A percentile compares a stretch with the other conserved stretches of the same genome.
These are phyloP conservation scores for Fonsecaea pugnacius DNA, from an alignment of 2,329 filamentous ascomycete species.

Conservation along the genomic window DNA sequence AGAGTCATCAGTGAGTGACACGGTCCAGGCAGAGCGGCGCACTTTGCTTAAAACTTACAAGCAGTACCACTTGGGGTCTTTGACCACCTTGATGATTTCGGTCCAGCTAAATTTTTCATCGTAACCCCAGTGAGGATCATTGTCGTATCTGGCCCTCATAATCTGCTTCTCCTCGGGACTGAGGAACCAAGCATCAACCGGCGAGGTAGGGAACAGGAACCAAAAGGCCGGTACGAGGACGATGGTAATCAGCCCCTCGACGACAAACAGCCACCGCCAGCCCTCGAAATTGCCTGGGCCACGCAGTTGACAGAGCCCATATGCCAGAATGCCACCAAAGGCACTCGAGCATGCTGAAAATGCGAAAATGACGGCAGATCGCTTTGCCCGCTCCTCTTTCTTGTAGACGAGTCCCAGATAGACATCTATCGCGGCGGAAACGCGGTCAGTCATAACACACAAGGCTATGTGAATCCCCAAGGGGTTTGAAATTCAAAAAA, in stretches of 20 bases:
- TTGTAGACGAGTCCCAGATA: slow-evolving; percentile 48
- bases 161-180: slow-evolving; percentile 46
- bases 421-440: slow-evolving; percentile 37
- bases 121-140: slow-evolving; percentile 34
- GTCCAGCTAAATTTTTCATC: slow-evolving; percentile 43
- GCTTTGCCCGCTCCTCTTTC: slow-evolving; percentile 47
- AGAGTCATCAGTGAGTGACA: background rate
- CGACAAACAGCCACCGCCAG: slow-evolving; percentile 60
- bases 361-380: slow-evolving; percentile 52
- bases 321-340: slow-evolving; percentile 58
- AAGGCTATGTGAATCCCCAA: no score
- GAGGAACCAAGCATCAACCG: slow-evolving; percentile 49
- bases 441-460: background rate
- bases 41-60: background rate
- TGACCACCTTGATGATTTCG: slow-evolving; percentile 46
- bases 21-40: background rate
- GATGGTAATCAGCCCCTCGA: slow-evolving; percentile 54
- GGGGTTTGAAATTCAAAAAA: no score
- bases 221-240: slow-evolving; percentile 48
- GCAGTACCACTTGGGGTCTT: slow-evolving; percentile 41
- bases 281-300: slow-evolving; percentile 52
- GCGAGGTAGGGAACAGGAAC: slow-evolving; percentile 51
- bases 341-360: slow-evolving; percentile 55
- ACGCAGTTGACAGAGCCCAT: slow-evolving; percentile 56
- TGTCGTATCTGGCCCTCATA: slow-evolving; percentile 44